These are phyloP conservation scores for Macrolepiota fuliginosa DNA, from an alignment of 768 basidiomycete genomes.

Conservation along the genomic window DNA sequence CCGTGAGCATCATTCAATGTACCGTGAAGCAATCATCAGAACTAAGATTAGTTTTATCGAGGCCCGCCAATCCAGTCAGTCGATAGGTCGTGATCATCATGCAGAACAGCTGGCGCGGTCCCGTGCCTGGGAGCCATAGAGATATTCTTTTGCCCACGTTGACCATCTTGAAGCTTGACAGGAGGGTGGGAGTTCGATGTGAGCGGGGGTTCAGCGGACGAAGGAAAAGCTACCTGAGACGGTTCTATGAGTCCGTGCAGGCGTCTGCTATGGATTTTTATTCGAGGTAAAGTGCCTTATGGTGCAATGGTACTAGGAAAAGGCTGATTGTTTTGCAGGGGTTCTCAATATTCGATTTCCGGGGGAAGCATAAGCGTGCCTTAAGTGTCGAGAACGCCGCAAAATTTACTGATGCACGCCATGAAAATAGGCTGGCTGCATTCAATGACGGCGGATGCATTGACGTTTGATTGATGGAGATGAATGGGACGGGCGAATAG, in stretches of 20 bases:
- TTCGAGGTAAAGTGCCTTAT: neutral
- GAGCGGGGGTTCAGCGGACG: neutral
- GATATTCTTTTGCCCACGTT: neutral
- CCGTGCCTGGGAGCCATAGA: neutral
- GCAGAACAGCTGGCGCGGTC: neutral
- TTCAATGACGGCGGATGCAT: neutral
- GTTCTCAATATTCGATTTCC: neutral
- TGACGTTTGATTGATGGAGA: slow-evolving; percentile 4
- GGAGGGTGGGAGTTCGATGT: neutral
- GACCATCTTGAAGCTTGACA: neutral
- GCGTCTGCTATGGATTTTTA: neutral
- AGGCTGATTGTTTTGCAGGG: neutral
- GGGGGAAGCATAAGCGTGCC: neutral
- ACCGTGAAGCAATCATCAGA: neutral
- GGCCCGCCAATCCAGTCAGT: neutral
- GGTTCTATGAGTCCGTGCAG: neutral
- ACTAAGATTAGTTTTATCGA: neutral
- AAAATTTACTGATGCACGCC: neutral
- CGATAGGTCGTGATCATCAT: neutral
- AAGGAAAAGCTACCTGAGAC: neutral
- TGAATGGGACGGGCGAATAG: no score
- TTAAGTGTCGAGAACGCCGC: neutral
- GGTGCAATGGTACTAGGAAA: neutral
- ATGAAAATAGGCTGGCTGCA: neutral
- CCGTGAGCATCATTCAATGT: neutral